phyloP scores from a whole-genome alignment of 805 yeast species.

The Scheffersomyces stipitis region DNA sequence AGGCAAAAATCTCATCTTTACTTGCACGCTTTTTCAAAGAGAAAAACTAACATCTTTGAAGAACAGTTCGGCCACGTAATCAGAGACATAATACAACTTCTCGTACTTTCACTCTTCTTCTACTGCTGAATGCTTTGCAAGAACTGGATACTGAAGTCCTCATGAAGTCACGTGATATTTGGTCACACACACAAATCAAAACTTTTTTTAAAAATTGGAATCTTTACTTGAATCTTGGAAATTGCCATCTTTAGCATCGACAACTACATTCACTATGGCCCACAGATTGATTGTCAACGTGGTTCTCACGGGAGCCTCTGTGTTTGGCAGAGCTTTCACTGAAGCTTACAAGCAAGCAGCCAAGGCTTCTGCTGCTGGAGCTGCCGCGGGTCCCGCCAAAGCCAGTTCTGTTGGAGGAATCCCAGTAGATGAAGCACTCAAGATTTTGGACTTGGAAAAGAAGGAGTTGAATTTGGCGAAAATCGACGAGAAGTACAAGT shows the following conservation, averaged over 20 bases:
- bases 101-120: no score
- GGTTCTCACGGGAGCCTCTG: constrained; percentile 90
- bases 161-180: neutral
- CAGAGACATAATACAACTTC: no score
- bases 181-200: neutral
- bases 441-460: constrained; percentile 79
- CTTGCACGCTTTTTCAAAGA: no score
- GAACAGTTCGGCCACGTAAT: no score
- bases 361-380: constrained; percentile 72
- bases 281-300: constrained; percentile 89
- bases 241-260: no score
- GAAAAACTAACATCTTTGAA: no score
- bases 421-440: constrained; percentile 84
- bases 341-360: constrained; percentile 98
- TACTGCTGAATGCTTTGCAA: no score
- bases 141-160: neutral
- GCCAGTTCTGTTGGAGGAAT: constrained; percentile 72
- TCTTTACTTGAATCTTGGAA: neutral
- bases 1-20: no score
- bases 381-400: constrained; percentile 33
- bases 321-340: constrained; percentile 93
- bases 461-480: constrained; percentile 54
- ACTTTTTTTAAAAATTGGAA: neutral
- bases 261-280: constrained; percentile 67
- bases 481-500: constrained; percentile 69